These are phyloP conservation scores for Spizellomyces punctatus DNA, from an alignment of 192 early-diverging fungal genomes.

Conservation along the genomic window DNA sequence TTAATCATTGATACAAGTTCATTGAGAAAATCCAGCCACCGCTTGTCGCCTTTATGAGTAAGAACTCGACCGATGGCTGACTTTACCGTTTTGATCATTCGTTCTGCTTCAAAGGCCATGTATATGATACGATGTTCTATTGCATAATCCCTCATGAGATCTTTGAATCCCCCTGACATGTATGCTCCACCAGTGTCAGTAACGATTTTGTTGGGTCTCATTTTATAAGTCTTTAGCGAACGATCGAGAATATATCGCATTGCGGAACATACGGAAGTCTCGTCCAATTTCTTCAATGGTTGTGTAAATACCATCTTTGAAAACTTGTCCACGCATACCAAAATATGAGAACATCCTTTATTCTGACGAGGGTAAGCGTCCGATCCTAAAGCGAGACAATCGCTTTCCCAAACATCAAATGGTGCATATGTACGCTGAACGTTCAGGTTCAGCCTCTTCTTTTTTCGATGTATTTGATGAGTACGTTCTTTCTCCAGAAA, in stretches of 20 bases:
- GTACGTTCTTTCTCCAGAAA: constrained; percentile 13
- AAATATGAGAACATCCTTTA: constrained; percentile 9
- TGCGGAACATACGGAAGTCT: constrained; percentile 1
- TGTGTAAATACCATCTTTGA: constrained; percentile 20
- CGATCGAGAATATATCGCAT: constrained; percentile 2
- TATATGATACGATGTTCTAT: constrained; percentile 14
- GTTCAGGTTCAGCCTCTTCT: constrained; percentile 22
- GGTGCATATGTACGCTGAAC: constrained; percentile 7
- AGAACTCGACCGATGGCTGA: constrained; percentile 12
- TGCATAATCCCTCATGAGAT: constrained; percentile 13
- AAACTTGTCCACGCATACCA: constrained; percentile 29
- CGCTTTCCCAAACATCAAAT: constrained; percentile 25
- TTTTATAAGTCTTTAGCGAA: constrained; percentile 1
- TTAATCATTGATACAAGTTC: constrained; percentile 4
- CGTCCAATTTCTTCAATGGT: constrained; percentile 11
- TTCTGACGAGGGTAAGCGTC: constrained; percentile 14
- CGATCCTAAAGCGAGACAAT: constrained; percentile 6
- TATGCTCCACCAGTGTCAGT: constrained; percentile 20
- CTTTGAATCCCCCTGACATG: neutral
- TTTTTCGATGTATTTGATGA: constrained; percentile 22
- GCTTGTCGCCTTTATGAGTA: constrained; percentile 2
- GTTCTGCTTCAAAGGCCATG: constrained; percentile 28
- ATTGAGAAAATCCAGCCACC: constrained; percentile 10
- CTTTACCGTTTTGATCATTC: constrained; percentile 15
- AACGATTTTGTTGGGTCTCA: constrained; percentile 7